Evolutionary conservation across 768 basidiomycete genomes (phyloP).

Genomic region (Termitomyces sp.): DNA sequence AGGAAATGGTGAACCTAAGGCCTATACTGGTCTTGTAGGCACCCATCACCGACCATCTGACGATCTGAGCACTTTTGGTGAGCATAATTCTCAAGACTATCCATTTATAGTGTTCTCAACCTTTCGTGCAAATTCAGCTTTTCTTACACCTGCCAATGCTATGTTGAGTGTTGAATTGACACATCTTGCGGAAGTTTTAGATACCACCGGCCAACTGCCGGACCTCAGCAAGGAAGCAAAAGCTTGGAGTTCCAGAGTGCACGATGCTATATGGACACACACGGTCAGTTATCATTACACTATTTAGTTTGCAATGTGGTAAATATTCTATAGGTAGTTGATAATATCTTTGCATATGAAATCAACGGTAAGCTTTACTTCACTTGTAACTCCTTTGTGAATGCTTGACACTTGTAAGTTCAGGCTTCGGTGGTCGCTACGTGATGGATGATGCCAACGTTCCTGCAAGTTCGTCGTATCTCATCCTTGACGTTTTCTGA

Average conservation of each 20-base stretch:
- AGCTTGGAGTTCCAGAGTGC: constrained; percentile 53
- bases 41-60: constrained; percentile 78
- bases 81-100: constrained; percentile 4
- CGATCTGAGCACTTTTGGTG: constrained; percentile 65
- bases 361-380: constrained; percentile 47
- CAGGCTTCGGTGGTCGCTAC: constrained; percentile 65
- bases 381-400: background rate
- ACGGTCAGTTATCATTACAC: constrained; percentile 35
- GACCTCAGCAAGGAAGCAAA: constrained; percentile 51
- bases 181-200: constrained; percentile 56
- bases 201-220: constrained; percentile 38
- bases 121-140: constrained; percentile 37
- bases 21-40: constrained; percentile 68
- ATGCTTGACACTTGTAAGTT: background rate
- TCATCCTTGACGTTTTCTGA: background rate
- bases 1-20: constrained; percentile 75
- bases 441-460: constrained; percentile 88
- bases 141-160: constrained; percentile 75
- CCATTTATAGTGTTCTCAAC: background rate
- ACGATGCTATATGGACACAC: constrained; percentile 55
- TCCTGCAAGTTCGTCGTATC: constrained; percentile 43
- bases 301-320: background rate
- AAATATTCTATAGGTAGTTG: constrained; percentile 39
- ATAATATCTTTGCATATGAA: constrained; percentile 73
- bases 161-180: constrained; percentile 74